Evolutionary conservation across 2,329 filamentous ascomycete species (phyloP), one percentile per base, ranked within the genome.

Genomic region (Dothideomycetes sp.): DNA sequence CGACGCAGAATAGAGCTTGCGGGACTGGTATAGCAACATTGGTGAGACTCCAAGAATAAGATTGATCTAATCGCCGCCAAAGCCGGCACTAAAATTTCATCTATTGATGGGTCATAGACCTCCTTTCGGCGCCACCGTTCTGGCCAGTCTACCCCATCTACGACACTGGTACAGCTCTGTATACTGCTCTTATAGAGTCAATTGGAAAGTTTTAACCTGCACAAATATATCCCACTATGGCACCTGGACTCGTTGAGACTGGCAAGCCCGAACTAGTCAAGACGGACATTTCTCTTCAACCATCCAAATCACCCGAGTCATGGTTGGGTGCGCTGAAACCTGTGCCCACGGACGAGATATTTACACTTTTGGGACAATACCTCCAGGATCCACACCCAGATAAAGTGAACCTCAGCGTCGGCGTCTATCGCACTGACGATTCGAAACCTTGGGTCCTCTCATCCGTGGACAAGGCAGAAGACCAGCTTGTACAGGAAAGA

Each of bases 361-460:
- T 95, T 58, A 86, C 86, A 42, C 69, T 95, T 50, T 84, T 86
- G 73, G 74, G 79, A 47, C 84, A 83, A 45, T 94, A 79, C 69
- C 77, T 77, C 55, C 82, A 82, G 45, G 88, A 95, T 56, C 63
- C 73, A 14, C 70, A 64, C 34, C 63, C 69, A 42, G 75, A 82
- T 62, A 95, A 95, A 67, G 81, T 94, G 49, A 87, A 94, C 65
- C 65, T 95, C 62, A 85, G 88, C 59, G 72, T 94, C 65, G 88
- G 88, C 52, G 88, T 88, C 42, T 95, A 95, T 64, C 75, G 88
- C 58, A 87, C 91, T 56, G 73, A 94, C 64, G 79, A 85, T 58
- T 86, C 84, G 44, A 94, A 94, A 67, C 88, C 88, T 3, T 95
- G 88, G 87, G 77, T 95, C 46, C 66, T 95, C 45, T 87, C 88